Percentiles rank a stretch among this genome's conserved stretches.
These are phyloP conservation scores for Vigna hirtella DNA, from an alignment of 306 rosid genomes.

Conservation along the genomic window DNA sequence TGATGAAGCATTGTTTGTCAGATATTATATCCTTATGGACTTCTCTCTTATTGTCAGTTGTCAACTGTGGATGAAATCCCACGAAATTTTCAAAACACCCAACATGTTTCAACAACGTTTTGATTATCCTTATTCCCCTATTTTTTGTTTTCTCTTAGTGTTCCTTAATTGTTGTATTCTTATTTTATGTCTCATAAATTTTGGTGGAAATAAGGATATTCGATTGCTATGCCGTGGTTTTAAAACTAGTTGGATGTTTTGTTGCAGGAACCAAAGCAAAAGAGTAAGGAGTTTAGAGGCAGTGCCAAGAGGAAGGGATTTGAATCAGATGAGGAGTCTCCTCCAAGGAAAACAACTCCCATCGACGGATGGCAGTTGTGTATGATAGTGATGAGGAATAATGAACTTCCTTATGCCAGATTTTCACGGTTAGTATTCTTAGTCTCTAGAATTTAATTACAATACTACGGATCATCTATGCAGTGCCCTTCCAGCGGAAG, in stretches of 20 bases:
- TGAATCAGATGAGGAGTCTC: conserved; percentile 95
- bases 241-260: conserved; percentile 37
- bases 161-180: background rate
- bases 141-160: background rate
- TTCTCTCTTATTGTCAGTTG: conserved; percentile 7
- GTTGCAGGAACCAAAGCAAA: conserved; percentile 77
- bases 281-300: conserved; percentile 65
- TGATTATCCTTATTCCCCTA: background rate
- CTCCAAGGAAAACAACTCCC: conserved; percentile 77
- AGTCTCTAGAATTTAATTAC: conserved; percentile 7
- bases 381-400: conserved; percentile 95
- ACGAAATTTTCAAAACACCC: background rate
- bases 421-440: conserved; percentile 47
- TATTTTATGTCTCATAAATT: background rate
- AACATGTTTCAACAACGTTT: background rate
- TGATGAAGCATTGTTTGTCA: background rate
- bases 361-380: conserved; percentile 86
- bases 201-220: conserved; percentile 17
- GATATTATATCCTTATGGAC: conserved; percentile 1
- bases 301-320: conserved; percentile 76
- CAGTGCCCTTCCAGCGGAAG: background rate
- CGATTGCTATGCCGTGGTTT: conserved; percentile 35
- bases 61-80: conserved; percentile 21
- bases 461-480: background rate
- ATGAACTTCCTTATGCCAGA: conserved; percentile 46